phyloP scores from a whole-genome alignment of 2,329 filamentous ascomycete species.

The Cyanodermella asteris region DNA sequence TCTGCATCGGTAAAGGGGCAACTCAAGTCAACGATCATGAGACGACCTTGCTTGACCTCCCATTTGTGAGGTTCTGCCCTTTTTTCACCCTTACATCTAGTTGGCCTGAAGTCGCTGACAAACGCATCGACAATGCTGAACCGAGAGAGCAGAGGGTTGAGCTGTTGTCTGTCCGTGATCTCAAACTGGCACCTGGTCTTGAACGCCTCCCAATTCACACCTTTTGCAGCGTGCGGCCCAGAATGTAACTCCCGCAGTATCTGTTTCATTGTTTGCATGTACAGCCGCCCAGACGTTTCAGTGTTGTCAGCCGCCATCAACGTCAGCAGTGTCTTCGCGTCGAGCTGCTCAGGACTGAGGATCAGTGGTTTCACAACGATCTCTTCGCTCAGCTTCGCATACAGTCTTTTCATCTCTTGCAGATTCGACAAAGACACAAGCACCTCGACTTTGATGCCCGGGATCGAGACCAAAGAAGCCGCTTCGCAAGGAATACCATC shows the following conservation, averaged over 20 bases:
- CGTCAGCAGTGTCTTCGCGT: conserved; percentile 29
- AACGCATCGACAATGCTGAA: conserved; percentile 42
- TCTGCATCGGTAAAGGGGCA: conserved; percentile 47
- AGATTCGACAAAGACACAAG: conserved; percentile 30
- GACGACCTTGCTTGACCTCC: conserved; percentile 21
- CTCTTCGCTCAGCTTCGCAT: conserved; percentile 18
- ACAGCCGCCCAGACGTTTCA: conserved; percentile 24
- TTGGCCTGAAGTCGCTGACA: too few relatives aligned
- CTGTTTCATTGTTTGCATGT: conserved; percentile 19
- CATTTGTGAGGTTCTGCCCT: conserved; percentile 6
- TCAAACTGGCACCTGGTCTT: conserved; percentile 15
- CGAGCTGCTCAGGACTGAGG: conserved; percentile 26
- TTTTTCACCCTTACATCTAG: neutral
- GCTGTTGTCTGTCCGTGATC: conserved; percentile 27
- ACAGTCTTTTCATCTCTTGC: conserved; percentile 18
- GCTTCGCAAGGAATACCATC: conserved; percentile 28
- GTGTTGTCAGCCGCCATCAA: conserved; percentile 29
- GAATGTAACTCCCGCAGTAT: conserved; percentile 27
- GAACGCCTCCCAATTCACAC: conserved; percentile 26
- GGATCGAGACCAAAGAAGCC: conserved; percentile 28
- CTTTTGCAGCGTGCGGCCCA: conserved; percentile 13
- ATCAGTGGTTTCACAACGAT: conserved; percentile 24
- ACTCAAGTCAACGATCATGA: conserved; percentile 51
- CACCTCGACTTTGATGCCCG: conserved; percentile 27
- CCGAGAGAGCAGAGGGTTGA: conserved; percentile 33